phyloP scores from a whole-genome alignment of 768 basidiomycete species.

The Tulasnella sp. region DNA sequence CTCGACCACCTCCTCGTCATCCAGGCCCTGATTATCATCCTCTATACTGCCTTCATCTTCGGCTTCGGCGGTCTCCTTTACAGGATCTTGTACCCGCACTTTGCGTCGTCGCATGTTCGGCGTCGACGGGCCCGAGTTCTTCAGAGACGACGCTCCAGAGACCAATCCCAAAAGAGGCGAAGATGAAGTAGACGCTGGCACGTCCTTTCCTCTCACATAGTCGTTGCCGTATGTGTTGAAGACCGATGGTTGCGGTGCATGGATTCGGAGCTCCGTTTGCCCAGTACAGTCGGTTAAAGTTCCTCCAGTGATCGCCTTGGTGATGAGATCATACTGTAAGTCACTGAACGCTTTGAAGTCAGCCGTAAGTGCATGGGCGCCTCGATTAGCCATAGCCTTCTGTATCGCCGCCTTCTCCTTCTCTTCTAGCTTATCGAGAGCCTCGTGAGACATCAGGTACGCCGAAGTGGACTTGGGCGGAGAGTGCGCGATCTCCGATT shows the following conservation, averaged over 20 bases:
- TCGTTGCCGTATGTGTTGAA: slow-evolving; percentile 18
- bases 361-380: slow-evolving; percentile 5
- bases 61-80: slow-evolving; percentile 12
- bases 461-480: background rate
- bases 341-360: slow-evolving; percentile 20
- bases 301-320: slow-evolving; percentile 20
- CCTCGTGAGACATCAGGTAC: background rate
- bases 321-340: slow-evolving; percentile 21
- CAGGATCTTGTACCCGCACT: slow-evolving; percentile 3
- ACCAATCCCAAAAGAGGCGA: background rate
- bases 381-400: slow-evolving; percentile 5
- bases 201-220: slow-evolving; percentile 13
- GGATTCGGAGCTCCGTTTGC: slow-evolving; percentile 16
- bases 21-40: too few relatives aligned
- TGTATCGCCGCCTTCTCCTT: slow-evolving; percentile 6
- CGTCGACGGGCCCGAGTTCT: background rate
- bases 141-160: background rate
- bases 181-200: background rate
- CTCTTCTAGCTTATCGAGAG: slow-evolving; percentile 1
- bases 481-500: background rate
- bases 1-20: slow-evolving; percentile 9
- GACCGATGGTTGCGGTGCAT: slow-evolving; percentile 20
- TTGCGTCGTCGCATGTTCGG: slow-evolving; percentile 1
- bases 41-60: slow-evolving; percentile 3
- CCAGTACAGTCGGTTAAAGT: slow-evolving; percentile 16